Evolutionary conservation across 768 basidiomycete genomes (phyloP), one percentile per base, ranked within the genome.

Genomic region (Hirschioporus abietinus): DNA sequence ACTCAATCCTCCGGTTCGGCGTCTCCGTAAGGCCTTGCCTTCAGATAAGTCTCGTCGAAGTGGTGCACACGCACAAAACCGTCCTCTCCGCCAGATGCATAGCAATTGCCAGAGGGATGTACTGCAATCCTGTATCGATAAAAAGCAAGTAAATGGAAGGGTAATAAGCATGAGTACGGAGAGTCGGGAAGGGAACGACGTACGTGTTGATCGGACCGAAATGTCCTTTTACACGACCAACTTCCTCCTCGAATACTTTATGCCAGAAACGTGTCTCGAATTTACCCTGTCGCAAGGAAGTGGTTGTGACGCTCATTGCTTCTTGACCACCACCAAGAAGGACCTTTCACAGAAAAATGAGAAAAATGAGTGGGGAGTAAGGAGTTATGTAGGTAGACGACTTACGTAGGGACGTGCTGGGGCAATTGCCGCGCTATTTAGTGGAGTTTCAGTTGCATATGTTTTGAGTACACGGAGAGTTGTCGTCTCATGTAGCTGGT

Each of bases 261-360:
- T 99, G 96, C 95, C 95, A 99, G 81, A 99, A 98, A 52, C 95
- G 85, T 12, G 95, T 93, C 79, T 99, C 97, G 76, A 99, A 99
- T 78, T 98, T 97, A 24, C 96, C 97, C 76, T 97, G 93, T 64
- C 97, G 88, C 25, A 88, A 73, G 1, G 94, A 95, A 0, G 96
- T 99, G 8, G 95, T 99, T 17, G 97, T 98, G 63, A 99, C 97
- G 72, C 81, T 88, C 94, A 95, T 96, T 4, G 97, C 97, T 75
- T 97, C 96, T 78, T 99, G 97, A 58, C 97, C 97, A 76, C 97
- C 96, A 59, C 97, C 97, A 25, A 97, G 82, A 35, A 99, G 85
- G 58, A 96, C 84, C 92, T 95, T 30, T 66, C 30, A 65, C 17
- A 65, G 30, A 25, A 23, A 60, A 63, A 60, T 58, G 17, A 57